These are phyloP conservation scores for Lodderomyces oxycetoniae DNA, from an alignment of 1,139 yeast species.

Conservation along the genomic window DNA sequence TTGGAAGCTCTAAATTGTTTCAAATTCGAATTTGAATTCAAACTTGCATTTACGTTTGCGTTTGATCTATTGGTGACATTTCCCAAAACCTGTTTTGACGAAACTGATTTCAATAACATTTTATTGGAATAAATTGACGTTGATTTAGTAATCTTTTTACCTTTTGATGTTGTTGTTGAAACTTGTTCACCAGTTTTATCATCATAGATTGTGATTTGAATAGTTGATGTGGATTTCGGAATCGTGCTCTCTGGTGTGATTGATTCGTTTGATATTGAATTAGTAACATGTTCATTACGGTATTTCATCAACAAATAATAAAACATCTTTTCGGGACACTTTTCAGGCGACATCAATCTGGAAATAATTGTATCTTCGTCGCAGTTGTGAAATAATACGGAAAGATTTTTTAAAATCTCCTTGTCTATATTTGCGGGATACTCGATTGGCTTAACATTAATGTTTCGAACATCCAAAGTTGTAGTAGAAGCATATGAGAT, in stretches of 20 bases:
- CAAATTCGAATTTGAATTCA: slow-evolving; percentile 5
- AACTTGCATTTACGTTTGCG: slow-evolving; percentile 9
- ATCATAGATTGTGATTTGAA: slow-evolving; percentile 40
- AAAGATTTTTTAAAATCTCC: slow-evolving; percentile 79
- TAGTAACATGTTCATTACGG: slow-evolving; percentile 62
- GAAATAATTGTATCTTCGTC: slow-evolving; percentile 55
- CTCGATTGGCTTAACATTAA: slow-evolving; percentile 45
- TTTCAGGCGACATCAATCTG: slow-evolving; percentile 53
- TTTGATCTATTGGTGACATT: slow-evolving; percentile 28
- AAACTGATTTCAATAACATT: slow-evolving; percentile 13
- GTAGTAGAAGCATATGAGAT: slow-evolving; percentile 15
- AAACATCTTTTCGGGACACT: slow-evolving; percentile 84
- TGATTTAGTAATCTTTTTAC: slow-evolving; percentile 21
- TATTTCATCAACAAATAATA: slow-evolving; percentile 80
- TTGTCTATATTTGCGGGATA: slow-evolving; percentile 62
- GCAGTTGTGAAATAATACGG: slow-evolving; percentile 89
- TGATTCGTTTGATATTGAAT: slow-evolving; percentile 16
- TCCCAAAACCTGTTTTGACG: slow-evolving; percentile 17
- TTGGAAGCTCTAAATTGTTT: slow-evolving; percentile 36
- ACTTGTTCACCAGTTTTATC: slow-evolving; percentile 24
- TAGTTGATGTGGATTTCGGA: slow-evolving; percentile 44
- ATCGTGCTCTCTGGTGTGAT: slow-evolving; percentile 21
- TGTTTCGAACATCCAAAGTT: slow-evolving; percentile 22
- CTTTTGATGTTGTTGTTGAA: slow-evolving; percentile 14
- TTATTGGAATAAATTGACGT: slow-evolving; percentile 21